Conservation (phyloP, 495 filamentous ascomycete genomes). For the Penicillium canescens region DNA sequence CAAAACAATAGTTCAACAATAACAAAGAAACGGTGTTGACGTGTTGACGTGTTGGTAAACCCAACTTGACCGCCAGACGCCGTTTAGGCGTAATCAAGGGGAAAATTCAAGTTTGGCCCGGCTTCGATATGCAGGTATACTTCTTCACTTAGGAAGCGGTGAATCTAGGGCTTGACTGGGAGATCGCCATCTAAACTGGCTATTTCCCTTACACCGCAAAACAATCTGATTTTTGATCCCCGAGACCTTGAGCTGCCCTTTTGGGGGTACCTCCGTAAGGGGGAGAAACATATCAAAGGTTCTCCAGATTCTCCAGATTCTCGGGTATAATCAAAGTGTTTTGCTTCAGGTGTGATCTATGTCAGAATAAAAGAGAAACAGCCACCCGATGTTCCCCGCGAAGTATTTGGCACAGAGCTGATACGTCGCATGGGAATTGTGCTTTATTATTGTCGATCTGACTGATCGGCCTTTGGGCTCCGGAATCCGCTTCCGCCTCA, state of each 20-base stretch:
- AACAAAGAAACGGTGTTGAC: conserved; percentile 19
- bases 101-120: conserved; percentile 3
- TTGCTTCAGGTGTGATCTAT: background rate
- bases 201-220: background rate
- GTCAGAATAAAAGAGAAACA: background rate
- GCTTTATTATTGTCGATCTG: background rate
- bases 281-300: background rate
- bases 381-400: conserved; percentile 6
- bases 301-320: background rate
- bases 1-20: background rate
- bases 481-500: conserved; percentile 21
- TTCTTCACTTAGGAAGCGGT: conserved; percentile 9
- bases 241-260: conserved; percentile 16
- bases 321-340: background rate
- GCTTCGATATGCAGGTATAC: conserved; percentile 1
- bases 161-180: conserved; percentile 9
- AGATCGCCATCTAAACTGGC: conserved; percentile 7
- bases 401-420: background rate
- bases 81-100: background rate
- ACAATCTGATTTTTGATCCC: conserved; percentile 14
- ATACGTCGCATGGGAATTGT: background rate
- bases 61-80: conserved; percentile 11
- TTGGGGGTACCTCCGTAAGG: conserved; percentile 10
- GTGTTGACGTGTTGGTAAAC: conserved; percentile 6
- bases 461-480: conserved; percentile 18